Evolutionary conservation across 2,329 filamentous ascomycete species (phyloP).

Genomic region (Setomelanomma holmii): DNA sequence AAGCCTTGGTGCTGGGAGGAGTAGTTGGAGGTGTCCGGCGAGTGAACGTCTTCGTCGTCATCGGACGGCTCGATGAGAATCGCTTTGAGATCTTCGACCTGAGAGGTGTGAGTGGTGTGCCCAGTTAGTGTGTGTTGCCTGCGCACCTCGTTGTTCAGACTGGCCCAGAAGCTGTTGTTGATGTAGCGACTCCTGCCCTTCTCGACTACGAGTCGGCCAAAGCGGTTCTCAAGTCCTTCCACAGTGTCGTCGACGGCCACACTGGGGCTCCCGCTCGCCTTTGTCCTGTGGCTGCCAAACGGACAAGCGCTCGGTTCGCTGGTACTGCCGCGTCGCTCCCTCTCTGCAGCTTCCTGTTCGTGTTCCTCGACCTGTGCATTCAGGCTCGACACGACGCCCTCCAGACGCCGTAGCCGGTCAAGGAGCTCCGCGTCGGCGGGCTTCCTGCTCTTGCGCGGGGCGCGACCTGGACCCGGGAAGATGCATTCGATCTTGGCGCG

Average conservation of each 20-base stretch:
- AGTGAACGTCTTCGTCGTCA: conserved; percentile 64
- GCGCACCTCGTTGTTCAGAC: conserved; percentile 73
- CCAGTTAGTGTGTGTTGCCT: neutral
- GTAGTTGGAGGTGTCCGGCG: conserved; percentile 45
- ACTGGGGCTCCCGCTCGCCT: conserved; percentile 11
- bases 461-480: conserved; percentile 76
- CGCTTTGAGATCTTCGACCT: conserved; percentile 68
- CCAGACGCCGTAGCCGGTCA: conserved; percentile 74
- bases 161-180: conserved; percentile 79
- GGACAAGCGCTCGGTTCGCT: conserved; percentile 14
- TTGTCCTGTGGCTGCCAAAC: neutral
- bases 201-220: conserved; percentile 74
- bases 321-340: conserved; percentile 21
- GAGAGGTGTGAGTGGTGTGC: conserved; percentile 7
- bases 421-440: conserved; percentile 74
- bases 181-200: conserved; percentile 76
- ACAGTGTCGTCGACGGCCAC: conserved; percentile 41
- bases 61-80: conserved; percentile 68
- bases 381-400: conserved; percentile 73
- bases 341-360: conserved; percentile 41
- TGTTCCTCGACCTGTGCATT: conserved; percentile 52
- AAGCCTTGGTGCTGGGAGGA: conserved; percentile 72
- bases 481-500: conserved; percentile 74
- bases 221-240: conserved; percentile 58
- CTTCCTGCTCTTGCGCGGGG: conserved; percentile 72